Base-by-base conservation (phyloP, 805 yeast species). In the Cyberlindnera maritima region DNA sequence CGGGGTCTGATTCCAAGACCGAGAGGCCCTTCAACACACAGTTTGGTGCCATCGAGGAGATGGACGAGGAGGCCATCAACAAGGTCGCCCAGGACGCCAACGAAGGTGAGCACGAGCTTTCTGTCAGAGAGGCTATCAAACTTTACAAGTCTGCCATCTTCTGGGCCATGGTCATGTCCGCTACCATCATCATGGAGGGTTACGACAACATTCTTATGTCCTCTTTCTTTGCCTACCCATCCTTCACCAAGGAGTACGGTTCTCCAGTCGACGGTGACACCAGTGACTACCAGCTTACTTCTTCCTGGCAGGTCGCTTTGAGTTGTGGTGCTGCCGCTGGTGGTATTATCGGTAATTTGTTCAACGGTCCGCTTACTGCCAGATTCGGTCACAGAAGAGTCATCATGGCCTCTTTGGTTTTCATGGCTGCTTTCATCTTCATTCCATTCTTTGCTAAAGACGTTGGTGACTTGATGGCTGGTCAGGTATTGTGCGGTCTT, bases 271-370 rank as follows among this genome's bases (percentile, higher is more conserved):
- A 46, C 18, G 50, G 50, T n/a, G 62, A 58, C 29, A 56, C 46
- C 2, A 58, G 53, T 14, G 48, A 54, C 26, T 69, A 64, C 49
- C 67, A 67, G 40, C 54, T 75, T 19, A 63, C 70, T 20, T 69
- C 72, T 15, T 57, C 62, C 13, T 74, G 77, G 79, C 79, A 75
- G 53, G 68, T 71, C 19, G 74, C 68, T 15, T 59, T 74, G 37
- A 48, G 61, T 20, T 66, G 67, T 48, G 59, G 55, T 26, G 56
- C 64, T 5, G 52, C 62, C 25, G 63, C 54, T 36, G 68, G 73
- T 49, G 57, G 64, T 19, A 59, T 69, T 36, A 32, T 69, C 36
- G 72, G 73, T 57, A 63, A 46, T 13, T 15, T 53, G 36, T 14
- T 39, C 13, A 53, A 51, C 29, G 58, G 57, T 40, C 54, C 49